A percentile compares a stretch with the other conserved stretches of the same genome.
Conservation (phyloP, 805 yeast species). For the Candida arabinofermentans region DNA sequence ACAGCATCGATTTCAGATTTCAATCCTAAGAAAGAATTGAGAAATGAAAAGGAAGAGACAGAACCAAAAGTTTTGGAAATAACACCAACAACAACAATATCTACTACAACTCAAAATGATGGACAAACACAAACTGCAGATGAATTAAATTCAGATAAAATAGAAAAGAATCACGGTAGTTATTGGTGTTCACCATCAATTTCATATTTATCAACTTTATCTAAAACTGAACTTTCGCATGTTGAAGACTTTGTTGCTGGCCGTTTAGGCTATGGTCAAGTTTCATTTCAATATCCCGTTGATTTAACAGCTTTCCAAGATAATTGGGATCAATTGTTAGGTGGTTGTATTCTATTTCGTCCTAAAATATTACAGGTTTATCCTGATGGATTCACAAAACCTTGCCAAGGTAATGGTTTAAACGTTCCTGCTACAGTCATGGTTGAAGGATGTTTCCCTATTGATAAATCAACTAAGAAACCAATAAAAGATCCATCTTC, state of each 20-base stretch:
- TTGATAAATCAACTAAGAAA: slow-evolving; percentile 23
- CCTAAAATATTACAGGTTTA: slow-evolving; percentile 57
- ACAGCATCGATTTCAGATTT: slow-evolving; percentile 5
- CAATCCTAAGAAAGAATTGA: slow-evolving; percentile 3
- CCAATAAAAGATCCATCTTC: slow-evolving; percentile 31
- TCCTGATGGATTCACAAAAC: slow-evolving; percentile 49
- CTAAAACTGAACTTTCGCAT: slow-evolving; percentile 45
- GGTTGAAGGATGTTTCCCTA: slow-evolving; percentile 57
- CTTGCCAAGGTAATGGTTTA: slow-evolving; percentile 62
- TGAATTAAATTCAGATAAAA: no score
- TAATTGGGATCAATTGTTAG: slow-evolving; percentile 36
- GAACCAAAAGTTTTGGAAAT: no score
- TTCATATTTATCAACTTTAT: slow-evolving; percentile 39
- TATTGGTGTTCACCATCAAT: slow-evolving; percentile 76
- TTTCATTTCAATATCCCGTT: slow-evolving; percentile 64
- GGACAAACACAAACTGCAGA: no score
- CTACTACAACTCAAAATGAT: no score
- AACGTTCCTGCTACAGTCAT: slow-evolving; percentile 77
- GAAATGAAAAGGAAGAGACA: no score
- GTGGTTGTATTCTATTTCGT: slow-evolving; percentile 43
- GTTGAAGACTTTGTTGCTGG: slow-evolving; percentile 68
- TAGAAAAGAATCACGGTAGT: slow-evolving; percentile 27
- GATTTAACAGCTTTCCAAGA: slow-evolving; percentile 53
- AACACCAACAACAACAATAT: no score
- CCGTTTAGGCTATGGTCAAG: slow-evolving; percentile 62